These are phyloP conservation scores for Deinandra increscens DNA, from an alignment of 129 eudicot species.

Conservation along the genomic window DNA sequence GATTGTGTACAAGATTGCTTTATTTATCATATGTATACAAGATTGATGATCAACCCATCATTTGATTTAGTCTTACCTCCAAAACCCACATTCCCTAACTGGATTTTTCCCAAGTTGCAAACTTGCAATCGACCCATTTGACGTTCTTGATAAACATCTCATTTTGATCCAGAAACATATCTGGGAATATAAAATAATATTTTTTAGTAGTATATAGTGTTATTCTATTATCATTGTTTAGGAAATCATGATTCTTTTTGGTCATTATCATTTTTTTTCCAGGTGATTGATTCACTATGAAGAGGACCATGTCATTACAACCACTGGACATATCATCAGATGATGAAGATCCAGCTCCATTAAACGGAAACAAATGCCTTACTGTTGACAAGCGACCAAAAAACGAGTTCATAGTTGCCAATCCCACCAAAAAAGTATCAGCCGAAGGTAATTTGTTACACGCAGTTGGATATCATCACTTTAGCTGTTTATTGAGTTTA, in stretches of 20 bases:
- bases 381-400: conserved; percentile 28
- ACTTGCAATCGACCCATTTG: not conserved
- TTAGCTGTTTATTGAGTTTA: not conserved
- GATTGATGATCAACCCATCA: not conserved
- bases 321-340: conserved; percentile 54
- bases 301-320: conserved; percentile 32
- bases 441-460: conserved; percentile 45
- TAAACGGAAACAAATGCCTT: conserved; percentile 35
- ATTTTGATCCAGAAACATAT: not conserved
- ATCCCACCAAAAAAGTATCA: conserved; percentile 37
- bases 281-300: conserved; percentile 31
- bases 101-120: not conserved
- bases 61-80: too few relatives aligned
- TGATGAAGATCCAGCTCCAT: conserved; percentile 43
- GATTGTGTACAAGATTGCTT: not conserved
- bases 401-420: conserved; percentile 18
- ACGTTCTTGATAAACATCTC: not conserved
- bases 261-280: too few relatives aligned
- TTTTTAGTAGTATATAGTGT: not conserved
- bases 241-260: not conserved
- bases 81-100: too few relatives aligned
- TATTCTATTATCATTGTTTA: not conserved
- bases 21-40: not conserved
- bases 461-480: not conserved
- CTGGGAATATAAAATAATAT: not conserved